phyloP scores from a whole-genome alignment of 139 green algal genomes.

The Protoeuglena noctilucae region DNA sequence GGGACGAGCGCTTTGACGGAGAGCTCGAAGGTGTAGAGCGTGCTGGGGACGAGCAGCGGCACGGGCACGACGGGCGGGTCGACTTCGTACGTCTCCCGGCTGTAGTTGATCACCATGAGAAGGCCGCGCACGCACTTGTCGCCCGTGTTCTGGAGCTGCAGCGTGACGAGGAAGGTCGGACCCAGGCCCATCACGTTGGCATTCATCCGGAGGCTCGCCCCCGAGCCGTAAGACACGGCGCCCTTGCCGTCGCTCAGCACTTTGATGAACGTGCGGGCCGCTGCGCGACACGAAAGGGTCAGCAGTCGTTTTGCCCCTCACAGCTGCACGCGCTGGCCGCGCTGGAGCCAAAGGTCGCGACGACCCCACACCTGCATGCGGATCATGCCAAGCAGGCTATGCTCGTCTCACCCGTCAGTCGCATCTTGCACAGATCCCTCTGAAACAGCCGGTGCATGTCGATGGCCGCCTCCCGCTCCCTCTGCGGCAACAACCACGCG shows the following conservation, averaged over 20 bases:
- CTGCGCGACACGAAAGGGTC: no score
- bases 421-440: conserved; percentile 7
- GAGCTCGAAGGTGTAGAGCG: background rate
- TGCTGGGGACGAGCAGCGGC: background rate
- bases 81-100: background rate
- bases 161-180: background rate
- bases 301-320: no score
- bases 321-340: no score
- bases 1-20: background rate
- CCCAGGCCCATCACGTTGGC: background rate
- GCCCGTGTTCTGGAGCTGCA: background rate
- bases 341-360: no score
- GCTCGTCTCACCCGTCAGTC: background rate
- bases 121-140: background rate
- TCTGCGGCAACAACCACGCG: no score
- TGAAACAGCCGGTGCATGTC: conserved; percentile 7
- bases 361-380: no score
- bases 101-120: background rate
- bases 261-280: background rate
- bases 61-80: background rate
- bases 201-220: background rate
- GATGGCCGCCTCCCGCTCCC: conserved; percentile 3
- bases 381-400: no score
- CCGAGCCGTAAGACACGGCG: background rate
- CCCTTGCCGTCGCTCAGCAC: background rate